Evolutionary conservation across 2,329 filamentous ascomycete species (phyloP).

Genomic region (Chaetothyriales sp.): DNA sequence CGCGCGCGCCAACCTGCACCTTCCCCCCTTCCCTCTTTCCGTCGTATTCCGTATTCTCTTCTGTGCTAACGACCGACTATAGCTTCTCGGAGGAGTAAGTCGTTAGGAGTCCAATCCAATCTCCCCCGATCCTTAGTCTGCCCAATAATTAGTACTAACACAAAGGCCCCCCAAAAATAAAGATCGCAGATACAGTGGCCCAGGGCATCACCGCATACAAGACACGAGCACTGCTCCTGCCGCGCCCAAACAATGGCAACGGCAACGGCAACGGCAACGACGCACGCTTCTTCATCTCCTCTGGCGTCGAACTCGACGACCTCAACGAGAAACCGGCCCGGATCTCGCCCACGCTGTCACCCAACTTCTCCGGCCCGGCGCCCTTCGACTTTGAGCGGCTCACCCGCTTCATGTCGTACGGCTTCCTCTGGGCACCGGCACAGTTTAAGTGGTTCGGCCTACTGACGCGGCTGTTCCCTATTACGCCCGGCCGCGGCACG

Average conservation of each 20-base stretch:
- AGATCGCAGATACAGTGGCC: conserved; percentile 84
- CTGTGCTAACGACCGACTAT: conserved; percentile 2
- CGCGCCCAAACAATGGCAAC: conserved; percentile 1
- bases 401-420: conserved; percentile 92
- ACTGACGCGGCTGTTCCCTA: conserved; percentile 66
- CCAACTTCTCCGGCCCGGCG: conserved; percentile 52
- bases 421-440: conserved; percentile 86
- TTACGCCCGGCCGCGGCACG: conserved; percentile 62
- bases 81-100: conserved; percentile 59
- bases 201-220: conserved; percentile 74
- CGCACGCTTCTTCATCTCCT: conserved; percentile 38
- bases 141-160: too few species aligned
- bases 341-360: conserved; percentile 52
- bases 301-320: conserved; percentile 75
- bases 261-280: conserved; percentile 27
- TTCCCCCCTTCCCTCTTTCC: background rate
- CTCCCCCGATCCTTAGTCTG: too few species aligned
- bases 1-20: conserved; percentile 16
- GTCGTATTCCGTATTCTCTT: background rate
- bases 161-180: background rate
- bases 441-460: conserved; percentile 96
- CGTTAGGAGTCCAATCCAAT: background rate
- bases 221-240: conserved; percentile 46
- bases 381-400: conserved; percentile 92
- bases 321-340: conserved; percentile 64